Percentiles rank a stretch among this genome's conserved stretches.
Evolutionary conservation across 495 filamentous ascomycete species (phyloP).

Genomic region (Bacidia rubella): DNA sequence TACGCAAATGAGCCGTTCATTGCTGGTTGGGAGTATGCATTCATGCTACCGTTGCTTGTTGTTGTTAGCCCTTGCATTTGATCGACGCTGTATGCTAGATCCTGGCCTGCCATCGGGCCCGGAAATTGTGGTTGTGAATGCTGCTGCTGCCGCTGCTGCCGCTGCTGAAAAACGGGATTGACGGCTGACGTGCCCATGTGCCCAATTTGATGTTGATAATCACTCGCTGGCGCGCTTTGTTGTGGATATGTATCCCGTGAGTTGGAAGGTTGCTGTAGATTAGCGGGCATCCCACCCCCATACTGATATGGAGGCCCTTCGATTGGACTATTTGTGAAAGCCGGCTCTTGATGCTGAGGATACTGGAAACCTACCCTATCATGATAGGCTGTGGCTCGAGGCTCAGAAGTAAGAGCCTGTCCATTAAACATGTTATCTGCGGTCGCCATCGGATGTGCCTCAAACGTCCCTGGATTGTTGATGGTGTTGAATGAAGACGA

Average conservation of each 20-base stretch:
- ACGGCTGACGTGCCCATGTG: neutral
- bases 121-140: neutral
- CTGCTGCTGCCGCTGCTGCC: neutral
- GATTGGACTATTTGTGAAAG: slow-evolving; percentile 5
- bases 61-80: neutral
- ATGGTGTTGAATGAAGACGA: slow-evolving; percentile 13
- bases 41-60: neutral
- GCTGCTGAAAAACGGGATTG: neutral
- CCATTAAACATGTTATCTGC: slow-evolving; percentile 12
- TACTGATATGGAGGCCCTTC: slow-evolving; percentile 3
- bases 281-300: neutral
- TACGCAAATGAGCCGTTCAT: neutral
- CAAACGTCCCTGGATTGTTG: slow-evolving; percentile 6
- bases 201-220: neutral
- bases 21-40: neutral
- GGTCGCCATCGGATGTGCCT: slow-evolving; percentile 5
- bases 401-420: slow-evolving; percentile 13
- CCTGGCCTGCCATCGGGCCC: neutral
- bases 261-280: neutral
- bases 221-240: neutral
- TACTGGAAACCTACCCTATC: slow-evolving; percentile 10
- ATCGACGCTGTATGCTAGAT: neutral
- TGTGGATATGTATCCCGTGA: slow-evolving; percentile 1
- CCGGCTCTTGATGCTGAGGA: slow-evolving; percentile 11
- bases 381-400: slow-evolving; percentile 7